Evolutionary conservation across 2,329 filamentous ascomycete genomes (phyloP).

Genomic region (Cladophialophora carrionii): DNA sequence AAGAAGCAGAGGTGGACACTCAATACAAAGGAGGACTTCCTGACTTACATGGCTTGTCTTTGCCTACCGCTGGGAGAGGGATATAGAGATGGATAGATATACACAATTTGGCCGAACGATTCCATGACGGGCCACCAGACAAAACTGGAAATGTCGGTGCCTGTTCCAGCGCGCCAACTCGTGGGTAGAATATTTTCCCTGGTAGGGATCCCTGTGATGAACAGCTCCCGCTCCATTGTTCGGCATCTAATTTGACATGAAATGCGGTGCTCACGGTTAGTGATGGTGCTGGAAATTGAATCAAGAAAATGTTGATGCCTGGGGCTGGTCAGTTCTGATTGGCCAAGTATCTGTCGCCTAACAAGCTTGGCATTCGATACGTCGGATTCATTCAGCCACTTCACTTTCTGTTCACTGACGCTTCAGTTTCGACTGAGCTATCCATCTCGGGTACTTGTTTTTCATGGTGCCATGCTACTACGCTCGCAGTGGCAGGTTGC

Average conservation of each 20-base stretch:
- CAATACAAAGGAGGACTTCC: background rate
- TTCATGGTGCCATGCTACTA: background rate
- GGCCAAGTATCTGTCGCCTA: background rate
- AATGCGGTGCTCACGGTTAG: no score
- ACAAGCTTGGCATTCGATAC: constrained; percentile 1
- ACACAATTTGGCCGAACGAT: no score
- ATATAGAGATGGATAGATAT: background rate
- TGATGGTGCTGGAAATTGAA: background rate
- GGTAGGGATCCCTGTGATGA: background rate
- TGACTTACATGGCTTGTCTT: background rate
- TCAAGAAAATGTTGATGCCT: background rate
- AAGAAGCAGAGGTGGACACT: background rate
- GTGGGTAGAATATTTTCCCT: background rate
- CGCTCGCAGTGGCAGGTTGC: background rate
- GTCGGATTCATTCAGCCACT: constrained; percentile 10
- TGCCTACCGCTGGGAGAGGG: background rate
- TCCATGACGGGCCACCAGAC: background rate
- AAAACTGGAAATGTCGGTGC: background rate
- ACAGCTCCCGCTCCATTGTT: background rate
- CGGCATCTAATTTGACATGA: background rate
- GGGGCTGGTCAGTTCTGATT: background rate
- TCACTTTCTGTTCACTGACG: background rate
- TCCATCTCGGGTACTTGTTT: background rate
- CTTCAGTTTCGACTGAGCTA: background rate
- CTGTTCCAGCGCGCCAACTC: background rate